These are phyloP conservation scores for Larix sibirica DNA, from an alignment of 83 land plant genomes.

Conservation along the genomic window DNA sequence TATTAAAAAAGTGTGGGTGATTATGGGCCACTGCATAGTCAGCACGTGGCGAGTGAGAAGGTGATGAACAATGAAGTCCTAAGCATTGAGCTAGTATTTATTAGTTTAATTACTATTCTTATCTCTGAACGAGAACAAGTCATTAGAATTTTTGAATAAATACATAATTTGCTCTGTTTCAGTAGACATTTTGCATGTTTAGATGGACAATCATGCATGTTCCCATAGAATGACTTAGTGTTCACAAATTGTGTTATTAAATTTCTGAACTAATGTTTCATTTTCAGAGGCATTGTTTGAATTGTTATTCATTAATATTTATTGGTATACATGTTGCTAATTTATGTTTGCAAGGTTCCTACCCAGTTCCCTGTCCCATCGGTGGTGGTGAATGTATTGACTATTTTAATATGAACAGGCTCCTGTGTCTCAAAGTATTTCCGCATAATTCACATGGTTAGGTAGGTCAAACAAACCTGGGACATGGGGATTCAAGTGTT, in stretches of 20 bases:
- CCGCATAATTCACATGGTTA: neutral
- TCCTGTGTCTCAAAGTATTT: neutral
- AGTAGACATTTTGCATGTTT: neutral
- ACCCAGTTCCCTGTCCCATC: no score
- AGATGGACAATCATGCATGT: neutral
- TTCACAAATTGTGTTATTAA: neutral
- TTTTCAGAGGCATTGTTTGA: neutral
- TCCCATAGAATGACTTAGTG: neutral
- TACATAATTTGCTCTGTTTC: neutral
- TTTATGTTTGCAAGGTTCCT: no score
- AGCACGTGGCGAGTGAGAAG: no score
- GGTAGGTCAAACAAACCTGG: no score
- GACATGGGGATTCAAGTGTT: no score
- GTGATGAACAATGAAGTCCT: no score
- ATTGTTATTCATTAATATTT: neutral
- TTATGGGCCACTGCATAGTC: no score
- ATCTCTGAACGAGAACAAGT: neutral
- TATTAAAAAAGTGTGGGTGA: no score
- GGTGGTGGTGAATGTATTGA: neutral
- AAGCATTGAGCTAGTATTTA: no score
- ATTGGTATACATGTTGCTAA: neutral
- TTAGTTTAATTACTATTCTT: no score
- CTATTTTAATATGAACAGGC: neutral
- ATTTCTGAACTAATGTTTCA: neutral
- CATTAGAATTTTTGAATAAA: neutral